Evolutionary conservation across 176 grass and related monocot genomes (phyloP).

Genomic region (Oryza australiensis): DNA sequence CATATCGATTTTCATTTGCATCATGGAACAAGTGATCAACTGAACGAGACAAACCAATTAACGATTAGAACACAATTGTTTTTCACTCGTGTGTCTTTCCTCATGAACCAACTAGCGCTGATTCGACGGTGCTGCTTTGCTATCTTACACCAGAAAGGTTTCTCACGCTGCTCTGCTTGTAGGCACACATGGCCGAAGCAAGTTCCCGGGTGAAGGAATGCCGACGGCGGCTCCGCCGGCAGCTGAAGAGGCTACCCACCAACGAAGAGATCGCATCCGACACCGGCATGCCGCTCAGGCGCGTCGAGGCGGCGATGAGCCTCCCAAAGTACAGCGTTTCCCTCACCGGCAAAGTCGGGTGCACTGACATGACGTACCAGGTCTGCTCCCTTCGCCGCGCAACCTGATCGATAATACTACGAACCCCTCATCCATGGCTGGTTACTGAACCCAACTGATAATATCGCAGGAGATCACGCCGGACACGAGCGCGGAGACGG

Average conservation of each 20-base stretch:
- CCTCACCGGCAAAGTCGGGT: constrained; percentile 59
- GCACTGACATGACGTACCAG: constrained; percentile 63
- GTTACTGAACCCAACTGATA: background rate
- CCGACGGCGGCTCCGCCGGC: constrained; percentile 36
- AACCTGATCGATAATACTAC: background rate
- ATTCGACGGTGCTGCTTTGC: background rate
- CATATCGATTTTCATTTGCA: background rate
- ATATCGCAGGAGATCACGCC: constrained; percentile 63
- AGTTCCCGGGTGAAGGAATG: constrained; percentile 64
- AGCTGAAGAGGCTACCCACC: constrained; percentile 60
- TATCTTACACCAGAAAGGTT: background rate
- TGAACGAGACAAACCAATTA: background rate
- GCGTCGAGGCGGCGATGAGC: constrained; percentile 58
- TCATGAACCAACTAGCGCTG: background rate
- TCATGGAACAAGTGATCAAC: background rate
- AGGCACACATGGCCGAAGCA: constrained; percentile 69
- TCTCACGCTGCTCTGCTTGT: background rate
- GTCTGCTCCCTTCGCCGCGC: constrained; percentile 34
- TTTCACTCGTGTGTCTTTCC: background rate
- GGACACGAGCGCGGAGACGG: constrained; percentile 68
- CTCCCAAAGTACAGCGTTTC: constrained; percentile 72
- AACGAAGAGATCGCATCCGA: constrained; percentile 65
- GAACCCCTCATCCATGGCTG: background rate
- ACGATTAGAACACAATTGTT: background rate
- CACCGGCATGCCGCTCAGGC: constrained; percentile 58